A percentile compares a stretch with the other conserved stretches of the same genome.
These are phyloP conservation scores for Auricularia sp. DNA, from an alignment of 768 basidiomycete genomes.

Conservation along the genomic window DNA sequence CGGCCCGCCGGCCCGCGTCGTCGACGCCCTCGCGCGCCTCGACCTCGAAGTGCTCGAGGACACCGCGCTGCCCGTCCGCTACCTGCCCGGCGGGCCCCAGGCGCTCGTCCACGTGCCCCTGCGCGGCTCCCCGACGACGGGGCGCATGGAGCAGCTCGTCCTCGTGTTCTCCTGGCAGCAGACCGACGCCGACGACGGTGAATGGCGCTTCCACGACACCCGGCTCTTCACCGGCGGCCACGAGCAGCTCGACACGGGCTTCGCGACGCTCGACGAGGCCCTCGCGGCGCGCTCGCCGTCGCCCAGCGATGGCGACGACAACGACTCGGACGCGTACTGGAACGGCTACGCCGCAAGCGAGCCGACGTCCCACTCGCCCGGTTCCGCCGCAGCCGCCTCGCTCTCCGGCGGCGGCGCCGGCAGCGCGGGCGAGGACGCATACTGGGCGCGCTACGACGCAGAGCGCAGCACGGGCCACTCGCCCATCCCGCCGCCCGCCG, in stretches of 20 bases:
- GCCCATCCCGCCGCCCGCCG: neutral
- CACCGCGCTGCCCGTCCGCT: neutral
- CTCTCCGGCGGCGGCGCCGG: neutral
- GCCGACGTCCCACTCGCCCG: neutral
- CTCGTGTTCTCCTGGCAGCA: neutral
- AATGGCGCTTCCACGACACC: neutral
- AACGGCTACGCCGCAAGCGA: neutral
- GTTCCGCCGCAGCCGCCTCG: neutral
- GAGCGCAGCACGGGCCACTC: neutral
- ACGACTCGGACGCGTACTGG: neutral
- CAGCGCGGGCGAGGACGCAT: neutral
- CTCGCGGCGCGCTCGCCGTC: neutral
- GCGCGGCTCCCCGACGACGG: neutral
- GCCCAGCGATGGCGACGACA: neutral
- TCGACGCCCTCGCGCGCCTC: neutral
- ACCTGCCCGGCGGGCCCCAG: neutral
- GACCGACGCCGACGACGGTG: neutral
- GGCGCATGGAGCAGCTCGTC: neutral
- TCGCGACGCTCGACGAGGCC: neutral
- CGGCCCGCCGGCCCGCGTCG: neutral
- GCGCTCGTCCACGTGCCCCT: neutral
- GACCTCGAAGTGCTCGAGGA: neutral
- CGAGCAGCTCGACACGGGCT: neutral
- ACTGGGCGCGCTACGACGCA: neutral
- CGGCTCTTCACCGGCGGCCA: neutral